Conservation (phyloP, 2,329 filamentous ascomycete species). For the Pestalotiopsis sp. region DNA sequence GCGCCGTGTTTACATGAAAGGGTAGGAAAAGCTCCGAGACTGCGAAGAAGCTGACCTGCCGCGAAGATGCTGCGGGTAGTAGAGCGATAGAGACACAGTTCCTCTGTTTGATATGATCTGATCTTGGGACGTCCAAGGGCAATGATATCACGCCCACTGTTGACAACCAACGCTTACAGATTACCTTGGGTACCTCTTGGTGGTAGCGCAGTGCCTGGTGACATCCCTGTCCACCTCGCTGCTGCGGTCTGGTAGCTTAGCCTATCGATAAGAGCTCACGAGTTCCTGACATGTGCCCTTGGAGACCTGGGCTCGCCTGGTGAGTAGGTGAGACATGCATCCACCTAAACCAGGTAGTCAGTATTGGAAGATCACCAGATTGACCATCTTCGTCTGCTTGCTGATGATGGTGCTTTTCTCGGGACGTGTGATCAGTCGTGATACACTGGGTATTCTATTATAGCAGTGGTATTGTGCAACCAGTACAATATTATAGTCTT, state of each 20-base stretch:
- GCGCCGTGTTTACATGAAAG: background rate
- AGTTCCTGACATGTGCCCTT: constrained; percentile 13
- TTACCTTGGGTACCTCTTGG: background rate
- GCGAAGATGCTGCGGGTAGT: background rate
- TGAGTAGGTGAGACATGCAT: background rate
- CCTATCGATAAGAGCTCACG: constrained; percentile 19
- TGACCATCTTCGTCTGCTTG: background rate
- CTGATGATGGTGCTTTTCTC: background rate
- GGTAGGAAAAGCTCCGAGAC: background rate
- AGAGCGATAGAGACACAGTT: background rate
- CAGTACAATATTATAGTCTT: no score
- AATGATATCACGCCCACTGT: background rate
- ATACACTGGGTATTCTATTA: no score
- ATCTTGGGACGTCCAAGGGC: background rate
- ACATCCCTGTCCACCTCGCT: background rate
- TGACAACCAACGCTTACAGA: background rate
- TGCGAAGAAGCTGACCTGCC: background rate
- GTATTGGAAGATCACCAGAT: background rate
- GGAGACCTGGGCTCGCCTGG: background rate
- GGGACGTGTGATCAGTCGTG: background rate
- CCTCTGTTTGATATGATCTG: background rate
- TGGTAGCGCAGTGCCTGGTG: background rate
- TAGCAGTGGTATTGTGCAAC: no score
- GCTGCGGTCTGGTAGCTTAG: background rate
- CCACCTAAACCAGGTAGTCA: background rate